A percentile compares a stretch with the other conserved stretches of the same genome.
phyloP scores from a whole-genome alignment of 2,329 filamentous ascomycete genomes.

The Ophiostoma tasmaniense region DNA sequence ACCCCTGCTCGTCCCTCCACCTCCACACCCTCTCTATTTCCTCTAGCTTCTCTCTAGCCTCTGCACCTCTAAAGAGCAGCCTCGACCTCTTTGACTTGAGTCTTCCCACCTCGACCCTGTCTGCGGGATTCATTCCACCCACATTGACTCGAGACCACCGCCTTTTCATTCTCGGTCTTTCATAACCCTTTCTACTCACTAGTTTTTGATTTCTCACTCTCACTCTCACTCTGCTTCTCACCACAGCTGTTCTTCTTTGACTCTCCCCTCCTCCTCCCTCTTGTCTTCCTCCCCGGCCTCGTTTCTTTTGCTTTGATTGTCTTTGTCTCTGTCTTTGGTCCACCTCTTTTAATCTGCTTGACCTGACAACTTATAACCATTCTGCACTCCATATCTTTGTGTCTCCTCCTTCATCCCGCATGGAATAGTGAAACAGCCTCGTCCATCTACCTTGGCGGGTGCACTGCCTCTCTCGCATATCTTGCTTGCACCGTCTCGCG shows the following conservation, averaged over 20 bases:
- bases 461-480: conserved; percentile 10
- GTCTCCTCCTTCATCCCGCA: not conserved
- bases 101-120: conserved; percentile 3
- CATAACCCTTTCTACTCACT: not conserved
- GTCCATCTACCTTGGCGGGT: conserved; percentile 11
- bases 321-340: not conserved
- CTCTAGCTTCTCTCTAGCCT: not conserved
- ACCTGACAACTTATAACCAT: not conserved
- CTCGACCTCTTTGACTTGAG: not conserved
- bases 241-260: not conserved
- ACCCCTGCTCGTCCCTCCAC: conserved; percentile 5
- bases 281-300: not conserved
- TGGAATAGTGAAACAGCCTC: conserved; percentile 12
- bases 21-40: not conserved
- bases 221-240: not conserved
- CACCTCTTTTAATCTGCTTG: not conserved
- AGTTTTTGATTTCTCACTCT: not conserved
- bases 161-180: not conserved
- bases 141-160: not conserved
- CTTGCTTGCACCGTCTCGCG: not conserved
- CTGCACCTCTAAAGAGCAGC: too few relatives aligned
- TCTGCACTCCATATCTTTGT: not conserved
- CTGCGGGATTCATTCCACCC: not conserved
- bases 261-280: not conserved
- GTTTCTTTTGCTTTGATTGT: not conserved